A percentile compares a stretch with the other conserved stretches of the same genome.
Evolutionary conservation across 306 rosid genomes (phyloP).

Genomic region (Casuarina equisetifolia): DNA sequence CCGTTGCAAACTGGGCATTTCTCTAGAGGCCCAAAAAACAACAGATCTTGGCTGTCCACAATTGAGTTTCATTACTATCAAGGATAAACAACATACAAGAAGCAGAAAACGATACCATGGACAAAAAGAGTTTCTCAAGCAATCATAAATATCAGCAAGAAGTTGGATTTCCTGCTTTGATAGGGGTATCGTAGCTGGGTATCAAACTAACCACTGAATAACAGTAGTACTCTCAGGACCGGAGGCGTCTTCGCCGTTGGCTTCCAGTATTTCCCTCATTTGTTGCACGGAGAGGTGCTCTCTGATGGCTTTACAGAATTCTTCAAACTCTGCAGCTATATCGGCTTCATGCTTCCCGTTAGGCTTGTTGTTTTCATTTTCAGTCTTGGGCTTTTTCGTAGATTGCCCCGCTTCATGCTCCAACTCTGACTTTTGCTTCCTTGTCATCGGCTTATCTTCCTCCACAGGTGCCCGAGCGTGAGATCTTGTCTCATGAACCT

Average conservation of each 20-base stretch:
- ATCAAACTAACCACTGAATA: slow-evolving; percentile 48
- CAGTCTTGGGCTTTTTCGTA: slow-evolving; percentile 64
- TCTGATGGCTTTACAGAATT: slow-evolving; percentile 45
- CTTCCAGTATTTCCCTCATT: slow-evolving; percentile 53
- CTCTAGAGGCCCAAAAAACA: slow-evolving; percentile 68
- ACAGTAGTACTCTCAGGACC: slow-evolving; percentile 47
- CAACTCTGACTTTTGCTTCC: slow-evolving; percentile 83
- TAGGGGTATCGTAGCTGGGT: not conserved
- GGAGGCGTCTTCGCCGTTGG: slow-evolving; percentile 61
- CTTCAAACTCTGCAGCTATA: slow-evolving; percentile 48
- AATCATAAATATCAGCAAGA: not conserved
- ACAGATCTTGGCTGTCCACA: slow-evolving; percentile 67
- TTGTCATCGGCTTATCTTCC: slow-evolving; percentile 70
- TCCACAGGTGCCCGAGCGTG: slow-evolving; percentile 56
- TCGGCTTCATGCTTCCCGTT: slow-evolving; percentile 42
- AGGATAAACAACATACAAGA: not conserved
- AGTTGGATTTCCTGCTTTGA: not conserved
- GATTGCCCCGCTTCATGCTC: slow-evolving; percentile 57
- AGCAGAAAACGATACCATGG: not conserved
- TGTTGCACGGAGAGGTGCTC: slow-evolving; percentile 61
- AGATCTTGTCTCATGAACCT: slow-evolving; percentile 77
- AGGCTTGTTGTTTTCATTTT: slow-evolving; percentile 42
- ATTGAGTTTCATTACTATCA: not conserved
- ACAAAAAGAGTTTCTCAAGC: not conserved
- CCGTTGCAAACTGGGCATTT: slow-evolving; percentile 72